These are phyloP conservation scores for Cryphonectria radicalis DNA, from an alignment of 2,329 filamentous ascomycete genomes.

Conservation along the genomic window DNA sequence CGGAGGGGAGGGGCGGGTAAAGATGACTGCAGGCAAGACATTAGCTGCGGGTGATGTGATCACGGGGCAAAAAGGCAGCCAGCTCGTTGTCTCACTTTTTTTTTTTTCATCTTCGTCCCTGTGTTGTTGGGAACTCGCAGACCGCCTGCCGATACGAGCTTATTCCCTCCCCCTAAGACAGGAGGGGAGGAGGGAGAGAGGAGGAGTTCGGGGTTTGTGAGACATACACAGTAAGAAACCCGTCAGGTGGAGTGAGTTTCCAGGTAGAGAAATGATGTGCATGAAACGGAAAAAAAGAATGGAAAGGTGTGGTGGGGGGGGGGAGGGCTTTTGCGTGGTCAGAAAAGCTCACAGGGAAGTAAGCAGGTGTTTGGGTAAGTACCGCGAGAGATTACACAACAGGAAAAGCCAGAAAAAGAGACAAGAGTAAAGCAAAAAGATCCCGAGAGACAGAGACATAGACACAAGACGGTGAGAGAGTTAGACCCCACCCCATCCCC, in stretches of 20 bases:
- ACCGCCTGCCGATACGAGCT: slow-evolving; percentile 1
- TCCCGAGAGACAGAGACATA: background rate
- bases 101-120: background rate
- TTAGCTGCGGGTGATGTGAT: background rate
- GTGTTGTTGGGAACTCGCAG: background rate
- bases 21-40: background rate
- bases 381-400: background rate
- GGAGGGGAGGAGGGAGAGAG: background rate
- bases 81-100: background rate
- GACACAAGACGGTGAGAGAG: background rate
- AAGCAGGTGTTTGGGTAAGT: background rate
- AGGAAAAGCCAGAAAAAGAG: background rate
- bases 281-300: background rate
- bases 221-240: background rate
- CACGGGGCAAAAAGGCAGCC: background rate
- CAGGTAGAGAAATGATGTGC: background rate
- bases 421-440: background rate
- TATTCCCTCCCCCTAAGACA: background rate
- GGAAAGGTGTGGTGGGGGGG: background rate
- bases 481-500: background rate
- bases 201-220: background rate
- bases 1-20: no score
- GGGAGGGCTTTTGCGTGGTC: background rate
- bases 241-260: background rate
- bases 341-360: background rate